Evolutionary conservation across 768 basidiomycete genomes (phyloP), one percentile per base, ranked within the genome.

Genomic region (Leccinum imitatum): DNA sequence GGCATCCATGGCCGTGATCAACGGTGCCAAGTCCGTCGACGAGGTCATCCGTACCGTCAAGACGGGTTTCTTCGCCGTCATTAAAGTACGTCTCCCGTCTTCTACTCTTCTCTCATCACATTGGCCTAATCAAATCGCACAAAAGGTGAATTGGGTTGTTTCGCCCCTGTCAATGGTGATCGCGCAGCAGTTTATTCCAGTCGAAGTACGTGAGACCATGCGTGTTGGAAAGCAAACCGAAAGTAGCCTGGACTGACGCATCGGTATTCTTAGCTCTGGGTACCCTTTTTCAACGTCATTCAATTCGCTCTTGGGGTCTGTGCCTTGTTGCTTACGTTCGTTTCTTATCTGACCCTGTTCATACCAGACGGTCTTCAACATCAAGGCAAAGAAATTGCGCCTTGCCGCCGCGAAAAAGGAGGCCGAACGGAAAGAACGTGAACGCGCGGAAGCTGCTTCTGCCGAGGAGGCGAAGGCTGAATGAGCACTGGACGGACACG

Each of bases 211-310:
- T 35, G 33, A 6, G 33, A 13, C 33, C 13, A 35, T 35, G 11
- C 33, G 13, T 58, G 13, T 41, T 41, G 17, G 21, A 66, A 23
- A 23, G 39, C 33, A 7, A 51, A 17, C 33, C 41, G 37, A 53
- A 41, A 23, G 14, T 9, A 6, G 53, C 37, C 53, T 21, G 56
- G 53, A 33, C 65, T 61, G 25, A 65, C 35, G 15, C 39, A 23
- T n/a, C 35, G 52, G n/a, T 39, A n/a, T 41, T 41, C 41, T 15
- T 63, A 91, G 89, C 79, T 93, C 48, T 93, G 93, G 92, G 89
- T 90, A 0, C 89, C 90, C 9, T 95, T 90, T 78, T 94, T 95
- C 82, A 93, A 87, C 71, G 66, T 82, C 37, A 77, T 95, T 46
- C 84, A 87, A 70, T 93, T 95, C 70, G 71, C 84, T 21, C 78